phyloP scores from a whole-genome alignment of 148 eudicot species.

The Rhododendron griersonianum region DNA sequence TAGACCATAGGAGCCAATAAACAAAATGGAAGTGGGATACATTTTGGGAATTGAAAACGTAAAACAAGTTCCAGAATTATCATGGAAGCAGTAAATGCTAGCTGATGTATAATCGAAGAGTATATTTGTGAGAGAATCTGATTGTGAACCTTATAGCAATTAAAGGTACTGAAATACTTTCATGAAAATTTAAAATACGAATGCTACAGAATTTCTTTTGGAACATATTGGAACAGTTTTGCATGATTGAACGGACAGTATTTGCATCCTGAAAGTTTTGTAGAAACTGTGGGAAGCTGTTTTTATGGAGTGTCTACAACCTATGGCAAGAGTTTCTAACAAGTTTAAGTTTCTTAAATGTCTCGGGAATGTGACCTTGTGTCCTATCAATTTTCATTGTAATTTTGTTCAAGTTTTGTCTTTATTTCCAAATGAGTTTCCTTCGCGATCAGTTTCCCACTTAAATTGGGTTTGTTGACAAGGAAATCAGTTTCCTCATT shows the following conservation, averaged over 20 bases:
- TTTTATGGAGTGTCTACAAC: background rate
- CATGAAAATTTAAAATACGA: background rate
- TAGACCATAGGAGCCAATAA: background rate
- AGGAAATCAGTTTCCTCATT: too few species aligned
- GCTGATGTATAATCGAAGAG: too few species aligned
- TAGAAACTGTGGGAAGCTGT: background rate
- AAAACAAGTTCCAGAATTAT: background rate
- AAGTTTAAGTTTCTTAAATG: background rate
- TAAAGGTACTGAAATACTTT: background rate
- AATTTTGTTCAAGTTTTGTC: background rate
- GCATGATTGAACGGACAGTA: background rate
- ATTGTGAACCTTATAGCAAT: background rate
- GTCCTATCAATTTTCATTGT: background rate
- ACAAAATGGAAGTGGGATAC: background rate
- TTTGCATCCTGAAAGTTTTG: background rate
- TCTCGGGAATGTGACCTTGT: background rate
- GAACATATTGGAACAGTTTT: background rate
- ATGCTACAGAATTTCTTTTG: background rate
- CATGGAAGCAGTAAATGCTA: background rate
- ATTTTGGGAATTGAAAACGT: background rate
- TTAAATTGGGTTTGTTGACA: background rate
- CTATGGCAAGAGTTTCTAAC: background rate
- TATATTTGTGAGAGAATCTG: too few species aligned
- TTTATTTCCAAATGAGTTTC: background rate
- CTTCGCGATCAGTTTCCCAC: background rate